Evolutionary conservation across 2,329 filamentous ascomycete species (phyloP).

Genomic region (Penicillium sp.): DNA sequence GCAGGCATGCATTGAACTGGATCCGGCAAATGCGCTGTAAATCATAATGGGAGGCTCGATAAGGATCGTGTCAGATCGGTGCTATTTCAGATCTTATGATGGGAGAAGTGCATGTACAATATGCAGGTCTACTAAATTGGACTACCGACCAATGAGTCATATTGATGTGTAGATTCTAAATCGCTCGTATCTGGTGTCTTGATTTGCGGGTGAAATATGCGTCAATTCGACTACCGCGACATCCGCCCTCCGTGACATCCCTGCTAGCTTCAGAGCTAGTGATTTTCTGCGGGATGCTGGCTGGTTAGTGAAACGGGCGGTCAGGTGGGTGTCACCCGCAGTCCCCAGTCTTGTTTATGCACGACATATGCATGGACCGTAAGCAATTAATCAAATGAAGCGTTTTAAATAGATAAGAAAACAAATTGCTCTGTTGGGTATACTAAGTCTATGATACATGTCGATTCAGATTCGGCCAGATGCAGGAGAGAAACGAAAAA

Average conservation of each 20-base stretch:
- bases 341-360: slow-evolving; percentile 17
- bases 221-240: slow-evolving; percentile 9
- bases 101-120: background rate
- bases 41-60: slow-evolving; percentile 10
- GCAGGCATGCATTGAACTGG: background rate
- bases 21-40: background rate
- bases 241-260: slow-evolving; percentile 4
- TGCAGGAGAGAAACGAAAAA: slow-evolving; percentile 18
- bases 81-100: slow-evolving; percentile 2
- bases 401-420: slow-evolving; percentile 7
- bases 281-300: background rate
- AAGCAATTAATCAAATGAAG: slow-evolving; percentile 6
- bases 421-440: slow-evolving; percentile 35
- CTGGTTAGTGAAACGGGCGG: slow-evolving; percentile 19
- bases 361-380: slow-evolving; percentile 21
- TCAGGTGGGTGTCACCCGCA: slow-evolving; percentile 15
- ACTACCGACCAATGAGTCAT: background rate
- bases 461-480: slow-evolving; percentile 31
- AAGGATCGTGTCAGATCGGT: slow-evolving; percentile 14
- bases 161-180: background rate
- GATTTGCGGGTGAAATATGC: background rate
- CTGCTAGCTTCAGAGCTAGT: slow-evolving; percentile 4
- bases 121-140: background rate
- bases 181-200: background rate
- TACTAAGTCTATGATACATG: slow-evolving; percentile 43